phyloP scores from a whole-genome alignment of 179 eudicot genomes.

The Drosera spatulata region DNA sequence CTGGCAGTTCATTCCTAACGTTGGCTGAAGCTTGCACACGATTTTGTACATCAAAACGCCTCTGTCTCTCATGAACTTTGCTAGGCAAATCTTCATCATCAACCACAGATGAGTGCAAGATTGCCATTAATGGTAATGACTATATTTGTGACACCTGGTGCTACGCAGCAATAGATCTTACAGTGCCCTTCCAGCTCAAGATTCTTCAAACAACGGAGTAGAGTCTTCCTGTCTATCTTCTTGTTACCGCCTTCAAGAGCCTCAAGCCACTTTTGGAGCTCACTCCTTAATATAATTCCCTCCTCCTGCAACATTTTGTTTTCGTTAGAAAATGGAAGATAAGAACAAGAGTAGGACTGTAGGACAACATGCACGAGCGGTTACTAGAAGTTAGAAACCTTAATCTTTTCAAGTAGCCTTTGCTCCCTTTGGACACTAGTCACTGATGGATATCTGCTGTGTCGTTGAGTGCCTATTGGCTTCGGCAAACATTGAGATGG shows the following conservation, averaged over 20 bases:
- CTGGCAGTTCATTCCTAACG: conserved; percentile 40
- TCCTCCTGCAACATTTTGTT: conserved; percentile 35
- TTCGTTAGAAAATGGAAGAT: too few species aligned
- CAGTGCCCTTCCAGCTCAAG: conserved; percentile 72
- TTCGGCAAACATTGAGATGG: conserved; percentile 25
- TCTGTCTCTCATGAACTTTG: conserved; percentile 66
- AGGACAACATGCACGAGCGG: neutral
- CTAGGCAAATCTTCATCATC: conserved; percentile 44
- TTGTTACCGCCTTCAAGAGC: conserved; percentile 58
- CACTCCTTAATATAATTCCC: conserved; percentile 67
- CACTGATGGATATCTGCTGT: conserved; percentile 66
- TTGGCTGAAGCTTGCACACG: conserved; percentile 38
- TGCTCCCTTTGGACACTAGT: conserved; percentile 73
- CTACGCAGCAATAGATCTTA: conserved; percentile 45
- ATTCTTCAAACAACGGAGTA: conserved; percentile 58
- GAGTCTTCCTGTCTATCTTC: conserved; percentile 71
- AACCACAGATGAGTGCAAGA: conserved; percentile 63
- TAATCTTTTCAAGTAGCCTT: conserved; percentile 57
- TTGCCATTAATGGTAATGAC: conserved; percentile 52
- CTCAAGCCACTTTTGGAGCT: conserved; percentile 74
- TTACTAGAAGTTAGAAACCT: conserved; percentile 32
- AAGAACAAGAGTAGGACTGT: neutral
- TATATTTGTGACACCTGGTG: conserved; percentile 74
- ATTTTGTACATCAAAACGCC: conserved; percentile 62
- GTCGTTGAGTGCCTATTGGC: conserved; percentile 34